Conservation (phyloP, 352 stramenopile genomes). For the Blastocystis sp. region DNA sequence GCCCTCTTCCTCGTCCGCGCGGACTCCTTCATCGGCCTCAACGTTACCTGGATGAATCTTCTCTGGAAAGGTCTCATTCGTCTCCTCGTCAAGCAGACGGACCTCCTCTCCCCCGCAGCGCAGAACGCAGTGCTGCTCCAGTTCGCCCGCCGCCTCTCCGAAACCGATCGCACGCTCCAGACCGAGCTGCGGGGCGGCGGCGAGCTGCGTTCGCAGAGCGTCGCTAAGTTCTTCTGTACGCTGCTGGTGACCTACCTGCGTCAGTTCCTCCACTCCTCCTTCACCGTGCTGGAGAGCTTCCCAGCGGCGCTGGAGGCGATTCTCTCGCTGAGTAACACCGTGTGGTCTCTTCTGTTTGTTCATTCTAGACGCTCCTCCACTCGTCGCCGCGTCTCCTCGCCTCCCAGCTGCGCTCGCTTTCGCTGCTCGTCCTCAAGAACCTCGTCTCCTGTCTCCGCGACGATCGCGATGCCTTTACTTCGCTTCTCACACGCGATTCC, state of each 20-base stretch:
- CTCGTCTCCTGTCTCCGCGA: too few relatives aligned
- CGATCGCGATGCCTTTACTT: too few relatives aligned
- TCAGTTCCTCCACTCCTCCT: neutral
- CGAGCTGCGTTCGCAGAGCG: neutral
- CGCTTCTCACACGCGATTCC: too few relatives aligned
- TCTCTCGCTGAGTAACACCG: too few relatives aligned
- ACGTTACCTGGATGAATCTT: neutral
- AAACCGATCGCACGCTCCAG: neutral
- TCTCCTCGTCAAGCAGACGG: neutral
- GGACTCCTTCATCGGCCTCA: neutral
- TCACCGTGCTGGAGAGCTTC: too few relatives aligned
- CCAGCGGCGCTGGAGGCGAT: too few relatives aligned
- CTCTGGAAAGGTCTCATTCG: conserved; percentile 18
- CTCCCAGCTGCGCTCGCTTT: neutral
- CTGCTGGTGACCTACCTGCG: neutral
- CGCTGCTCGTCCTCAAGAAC: neutral
- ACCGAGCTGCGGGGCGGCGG: neutral
- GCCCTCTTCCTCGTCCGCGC: neutral
- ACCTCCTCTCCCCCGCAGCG: neutral
- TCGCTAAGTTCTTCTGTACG: conserved; percentile 19
- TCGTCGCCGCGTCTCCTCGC: neutral
- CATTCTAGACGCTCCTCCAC: neutral
- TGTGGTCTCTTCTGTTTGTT: neutral
- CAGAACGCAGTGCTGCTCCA: neutral
- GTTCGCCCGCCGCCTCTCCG: neutral